Conservation (phyloP, 345 rosid species). For the Brassica incana region DNA sequence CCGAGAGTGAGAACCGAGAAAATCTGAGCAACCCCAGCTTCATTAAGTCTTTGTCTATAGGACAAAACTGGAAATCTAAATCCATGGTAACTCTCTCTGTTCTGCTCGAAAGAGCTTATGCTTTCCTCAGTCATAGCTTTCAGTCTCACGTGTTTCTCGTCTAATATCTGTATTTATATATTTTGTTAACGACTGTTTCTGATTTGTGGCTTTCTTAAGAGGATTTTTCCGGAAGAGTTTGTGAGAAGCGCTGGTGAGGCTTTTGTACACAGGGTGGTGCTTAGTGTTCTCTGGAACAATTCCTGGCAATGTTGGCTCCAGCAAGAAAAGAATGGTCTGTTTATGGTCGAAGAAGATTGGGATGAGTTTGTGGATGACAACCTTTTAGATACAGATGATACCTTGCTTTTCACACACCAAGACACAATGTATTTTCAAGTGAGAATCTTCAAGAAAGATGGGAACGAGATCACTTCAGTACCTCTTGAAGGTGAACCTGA, state of each 20-base stretch:
- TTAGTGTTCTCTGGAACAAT: slow-evolving; percentile 28
- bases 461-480: not conserved
- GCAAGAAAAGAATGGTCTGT: slow-evolving; percentile 8
- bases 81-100: slow-evolving; percentile 13
- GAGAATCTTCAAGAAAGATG: slow-evolving; percentile 7
- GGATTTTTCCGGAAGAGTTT: slow-evolving; percentile 32
- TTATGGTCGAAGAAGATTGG: slow-evolving; percentile 33
- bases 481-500: slow-evolving; percentile 20
- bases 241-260: not conserved
- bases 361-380: slow-evolving; percentile 36
- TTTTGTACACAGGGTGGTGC: slow-evolving; percentile 23
- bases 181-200: not conserved
- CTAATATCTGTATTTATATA: too few species aligned
- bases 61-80: slow-evolving; percentile 28
- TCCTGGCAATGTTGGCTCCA: slow-evolving; percentile 32
- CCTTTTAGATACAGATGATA: not conserved
- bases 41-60: slow-evolving; percentile 20
- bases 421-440: slow-evolving; percentile 3
- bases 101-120: not conserved
- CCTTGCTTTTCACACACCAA: slow-evolving; percentile 18
- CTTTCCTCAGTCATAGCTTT: not conserved
- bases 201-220: slow-evolving; percentile 5
- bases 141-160: too few species aligned
- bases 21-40: slow-evolving; percentile 16
- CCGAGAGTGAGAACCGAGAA: not conserved